Conservation (phyloP, 108 stramenopile genomes). For the Seminavis robusta region DNA sequence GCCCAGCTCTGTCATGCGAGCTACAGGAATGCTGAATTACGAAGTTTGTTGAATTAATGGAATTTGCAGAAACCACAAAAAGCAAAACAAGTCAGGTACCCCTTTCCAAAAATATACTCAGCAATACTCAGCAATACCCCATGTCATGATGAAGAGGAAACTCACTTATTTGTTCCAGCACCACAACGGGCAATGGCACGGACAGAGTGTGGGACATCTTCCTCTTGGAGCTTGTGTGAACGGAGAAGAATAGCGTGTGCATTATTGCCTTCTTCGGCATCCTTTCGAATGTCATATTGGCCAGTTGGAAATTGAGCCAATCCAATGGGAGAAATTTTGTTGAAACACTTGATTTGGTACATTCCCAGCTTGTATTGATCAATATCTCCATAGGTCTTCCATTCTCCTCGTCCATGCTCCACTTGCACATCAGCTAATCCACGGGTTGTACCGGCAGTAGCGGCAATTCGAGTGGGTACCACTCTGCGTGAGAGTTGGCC, state of each 20-base stretch:
- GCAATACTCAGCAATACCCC: neutral
- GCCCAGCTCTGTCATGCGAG: constrained; percentile 90
- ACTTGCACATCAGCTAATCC: constrained; percentile 60
- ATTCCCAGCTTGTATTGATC: constrained; percentile 68
- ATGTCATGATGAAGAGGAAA: neutral
- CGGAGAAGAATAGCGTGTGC: constrained; percentile 90
- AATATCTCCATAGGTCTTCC: constrained; percentile 81
- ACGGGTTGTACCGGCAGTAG: constrained; percentile 13
- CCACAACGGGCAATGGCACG: constrained; percentile 82
- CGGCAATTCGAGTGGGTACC: too few species aligned
- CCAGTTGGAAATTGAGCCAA: constrained; percentile 57
- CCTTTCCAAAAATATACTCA: neutral
- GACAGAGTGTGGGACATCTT: constrained; percentile 74
- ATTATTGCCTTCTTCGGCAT: constrained; percentile 25
- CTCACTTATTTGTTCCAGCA: neutral
- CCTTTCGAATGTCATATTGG: constrained; percentile 59
- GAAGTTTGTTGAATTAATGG: neutral
- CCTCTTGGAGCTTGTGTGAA: constrained; percentile 85
- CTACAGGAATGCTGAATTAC: constrained; percentile 83
- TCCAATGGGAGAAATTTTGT: constrained; percentile 87
- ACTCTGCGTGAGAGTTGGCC: too few species aligned
- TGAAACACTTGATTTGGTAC: constrained; percentile 90
- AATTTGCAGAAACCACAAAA: neutral
- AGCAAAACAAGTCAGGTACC: neutral
- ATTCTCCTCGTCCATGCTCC: constrained; percentile 75